These are phyloP conservation scores for Rubia balearica DNA, from an alignment of 305 asterid species.

Conservation along the genomic window DNA sequence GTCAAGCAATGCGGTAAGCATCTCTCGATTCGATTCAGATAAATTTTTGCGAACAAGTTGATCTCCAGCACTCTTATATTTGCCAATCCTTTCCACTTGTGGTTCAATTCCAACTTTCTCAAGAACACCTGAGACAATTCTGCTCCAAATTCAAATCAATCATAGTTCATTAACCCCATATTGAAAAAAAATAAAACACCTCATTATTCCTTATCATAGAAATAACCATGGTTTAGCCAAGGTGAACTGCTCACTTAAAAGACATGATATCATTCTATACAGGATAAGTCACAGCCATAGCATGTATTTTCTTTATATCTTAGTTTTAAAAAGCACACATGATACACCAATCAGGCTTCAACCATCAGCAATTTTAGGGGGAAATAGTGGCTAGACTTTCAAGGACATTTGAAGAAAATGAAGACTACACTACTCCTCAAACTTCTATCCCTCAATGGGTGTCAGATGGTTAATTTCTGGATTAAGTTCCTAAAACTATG, in stretches of 20 bases:
- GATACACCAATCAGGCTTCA: background rate
- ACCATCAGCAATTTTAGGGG: background rate
- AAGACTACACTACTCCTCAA: background rate
- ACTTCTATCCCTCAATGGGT: background rate
- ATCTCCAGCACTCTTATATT: constrained; percentile 97
- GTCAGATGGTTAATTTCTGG: background rate
- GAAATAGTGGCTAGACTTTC: background rate
- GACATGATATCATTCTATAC: background rate
- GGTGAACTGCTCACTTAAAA: background rate
- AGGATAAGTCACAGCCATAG: constrained; percentile 7
- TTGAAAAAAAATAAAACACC: background rate
- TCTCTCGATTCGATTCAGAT: constrained; percentile 87
- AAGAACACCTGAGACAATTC: constrained; percentile 65
- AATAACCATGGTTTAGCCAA: background rate
- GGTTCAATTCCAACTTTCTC: constrained; percentile 96
- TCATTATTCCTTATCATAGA: background rate
- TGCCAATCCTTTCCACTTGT: constrained; percentile 87
- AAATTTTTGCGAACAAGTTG: constrained; percentile 73
- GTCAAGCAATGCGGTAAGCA: constrained; percentile 87
- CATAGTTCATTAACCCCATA: background rate
- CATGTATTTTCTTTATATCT: background rate
- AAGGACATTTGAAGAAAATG: background rate
- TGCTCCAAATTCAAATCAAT: constrained; percentile 13
- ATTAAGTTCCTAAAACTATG: background rate
- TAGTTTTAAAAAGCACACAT: background rate